Evolutionary conservation across 2,329 filamentous ascomycete genomes (phyloP).

Genomic region (Diplodia sapinea): DNA sequence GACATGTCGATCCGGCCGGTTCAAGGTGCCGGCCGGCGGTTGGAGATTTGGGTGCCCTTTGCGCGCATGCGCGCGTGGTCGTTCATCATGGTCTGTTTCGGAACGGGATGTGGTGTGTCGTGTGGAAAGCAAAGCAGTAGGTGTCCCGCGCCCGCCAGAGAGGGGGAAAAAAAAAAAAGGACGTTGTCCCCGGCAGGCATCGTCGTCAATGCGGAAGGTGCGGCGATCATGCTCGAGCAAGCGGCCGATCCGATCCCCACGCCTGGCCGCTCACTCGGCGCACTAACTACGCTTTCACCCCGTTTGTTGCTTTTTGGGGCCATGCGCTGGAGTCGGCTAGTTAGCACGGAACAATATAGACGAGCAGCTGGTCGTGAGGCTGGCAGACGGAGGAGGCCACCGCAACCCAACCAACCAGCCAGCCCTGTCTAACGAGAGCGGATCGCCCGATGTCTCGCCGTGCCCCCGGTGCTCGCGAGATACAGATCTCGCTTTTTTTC

Average conservation of each 20-base stretch:
- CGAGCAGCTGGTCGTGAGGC: slow-evolving; percentile 1
- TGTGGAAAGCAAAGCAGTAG: not conserved
- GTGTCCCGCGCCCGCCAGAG: not conserved
- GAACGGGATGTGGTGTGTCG: not conserved
- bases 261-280: not conserved
- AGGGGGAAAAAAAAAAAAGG: not conserved
- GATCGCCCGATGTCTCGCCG: slow-evolving; percentile 20
- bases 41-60: not conserved
- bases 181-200: slow-evolving; percentile 1
- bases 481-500: slow-evolving; percentile 5
- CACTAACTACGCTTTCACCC: not conserved
- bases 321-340: slow-evolving; percentile 8
- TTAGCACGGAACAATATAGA: not conserved
- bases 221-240: slow-evolving; percentile 24
- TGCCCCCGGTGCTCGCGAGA: slow-evolving; percentile 4
- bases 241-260: slow-evolving; percentile 27
- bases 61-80: not conserved
- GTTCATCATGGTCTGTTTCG: not conserved
- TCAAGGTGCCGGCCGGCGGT: not conserved
- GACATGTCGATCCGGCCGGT: not conserved
- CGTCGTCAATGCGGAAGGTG: slow-evolving; percentile 22
- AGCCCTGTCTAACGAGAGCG: not conserved
- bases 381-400: not conserved
- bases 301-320: slow-evolving; percentile 19
- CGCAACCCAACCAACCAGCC: not conserved